These are phyloP conservation scores for Carex scoparia DNA, from an alignment of 176 grass and related monocot species.

Conservation along the genomic window DNA sequence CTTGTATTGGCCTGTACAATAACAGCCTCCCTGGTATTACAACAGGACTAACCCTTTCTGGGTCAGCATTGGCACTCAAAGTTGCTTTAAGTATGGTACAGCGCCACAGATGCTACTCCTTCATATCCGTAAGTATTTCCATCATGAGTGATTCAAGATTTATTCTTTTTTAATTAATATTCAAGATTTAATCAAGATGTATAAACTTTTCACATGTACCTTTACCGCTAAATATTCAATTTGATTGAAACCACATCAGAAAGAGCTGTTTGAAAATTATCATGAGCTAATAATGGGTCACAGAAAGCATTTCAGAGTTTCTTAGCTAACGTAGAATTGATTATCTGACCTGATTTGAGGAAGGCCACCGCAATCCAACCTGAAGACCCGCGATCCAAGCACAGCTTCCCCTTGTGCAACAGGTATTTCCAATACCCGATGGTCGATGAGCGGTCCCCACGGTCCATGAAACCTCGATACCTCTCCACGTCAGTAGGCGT, in stretches of 20 bases:
- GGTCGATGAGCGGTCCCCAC: neutral
- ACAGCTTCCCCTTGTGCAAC: conserved; percentile 28
- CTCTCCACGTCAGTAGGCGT: conserved; percentile 17
- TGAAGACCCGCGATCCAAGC: neutral
- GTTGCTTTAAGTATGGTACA: neutral
- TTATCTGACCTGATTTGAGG: conserved; percentile 22
- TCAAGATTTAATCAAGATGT: neutral
- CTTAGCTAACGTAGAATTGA: neutral
- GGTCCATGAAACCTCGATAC: neutral
- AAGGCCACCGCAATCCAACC: conserved; percentile 19
- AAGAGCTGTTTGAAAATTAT: neutral
- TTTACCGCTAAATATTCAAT: neutral
- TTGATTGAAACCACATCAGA: neutral
- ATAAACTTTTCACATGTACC: neutral
- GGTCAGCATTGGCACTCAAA: neutral
- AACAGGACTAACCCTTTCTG: neutral
- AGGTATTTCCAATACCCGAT: conserved; percentile 25
- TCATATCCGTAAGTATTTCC: neutral
- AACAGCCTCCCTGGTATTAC: neutral
- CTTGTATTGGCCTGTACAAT: neutral
- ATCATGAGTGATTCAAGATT: neutral
- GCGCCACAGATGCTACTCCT: neutral
- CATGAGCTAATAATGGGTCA: neutral
- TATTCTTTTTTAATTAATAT: neutral
- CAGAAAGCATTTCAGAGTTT: neutral